Base-by-base conservation (phyloP, 2,329 filamentous ascomycete genomes). In the Alternaria angustiovoidea region DNA sequence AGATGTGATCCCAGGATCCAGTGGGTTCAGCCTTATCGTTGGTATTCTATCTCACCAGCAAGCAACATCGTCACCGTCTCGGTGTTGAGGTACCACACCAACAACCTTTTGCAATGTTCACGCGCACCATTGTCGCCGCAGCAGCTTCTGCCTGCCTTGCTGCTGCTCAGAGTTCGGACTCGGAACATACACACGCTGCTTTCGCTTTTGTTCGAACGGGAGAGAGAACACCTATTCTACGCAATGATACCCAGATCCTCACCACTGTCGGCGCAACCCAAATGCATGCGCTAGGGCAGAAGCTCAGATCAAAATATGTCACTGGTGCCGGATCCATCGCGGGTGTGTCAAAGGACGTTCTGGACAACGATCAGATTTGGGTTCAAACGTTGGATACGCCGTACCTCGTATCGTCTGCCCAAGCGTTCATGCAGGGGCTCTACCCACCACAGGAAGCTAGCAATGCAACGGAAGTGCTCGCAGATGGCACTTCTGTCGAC, bases 371-470 rank as follows among this genome's bases (percentile, higher is more conserved):
- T 18, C 80, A 88, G 61, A 65, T 87, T 8, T 78, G 77, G 52
- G 75, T 86, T 11, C 73, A 83, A 47, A 79, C 86, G 0, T 72
- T 81, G 26, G 79, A 85, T 26, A 76, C 81, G 32, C 81, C 84
- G 59, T 81, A 81, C 55, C 79, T 81, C 2, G 71, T 82, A 34
- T 82, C 82, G 1, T 86, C 86, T 3, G 86, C 86, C 12, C 84
- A 86, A 65, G 86, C 87, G 3, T 88, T 88, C 67, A 82, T 89
- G 80, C 86, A 88, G 70, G 86, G 85, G 7, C 75, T 89, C 9
- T 89, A 88, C 70, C 87, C 87, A 34, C 85, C 86, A 1, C 72
- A 75, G 48, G 70, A 73, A 4, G 73, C 78, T 4, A 49, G 41
- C 22, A 74, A 68, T 28, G 56, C 62, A 8, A 70, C 62, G 9